A percentile compares a stretch with the other conserved stretches of the same genome.
Evolutionary conservation across 108 stramenopile genomes (phyloP).

Genomic region (Pseudonitzschia delicatissima): DNA sequence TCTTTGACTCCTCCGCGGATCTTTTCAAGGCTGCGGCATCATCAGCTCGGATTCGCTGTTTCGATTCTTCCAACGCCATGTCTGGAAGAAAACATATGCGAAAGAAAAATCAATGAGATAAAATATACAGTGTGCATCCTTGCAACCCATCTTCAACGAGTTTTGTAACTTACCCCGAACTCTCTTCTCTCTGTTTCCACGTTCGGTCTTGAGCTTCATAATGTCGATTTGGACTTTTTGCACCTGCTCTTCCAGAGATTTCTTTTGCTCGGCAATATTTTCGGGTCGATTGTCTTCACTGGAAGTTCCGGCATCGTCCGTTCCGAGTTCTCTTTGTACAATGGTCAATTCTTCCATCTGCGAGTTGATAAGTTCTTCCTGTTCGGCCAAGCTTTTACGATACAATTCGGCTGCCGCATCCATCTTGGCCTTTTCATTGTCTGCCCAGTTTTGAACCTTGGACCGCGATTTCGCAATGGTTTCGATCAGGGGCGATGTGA

Average conservation of each 20-base stretch:
- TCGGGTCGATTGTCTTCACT: conserved; percentile 1
- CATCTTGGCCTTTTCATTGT: conserved; percentile 35
- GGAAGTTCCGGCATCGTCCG: not conserved
- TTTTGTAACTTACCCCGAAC: conserved; percentile 21
- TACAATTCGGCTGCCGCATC: conserved; percentile 41
- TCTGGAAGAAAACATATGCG: not conserved
- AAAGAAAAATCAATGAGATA: not conserved
- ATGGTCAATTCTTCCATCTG: conserved; percentile 17
- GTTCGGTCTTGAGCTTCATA: conserved; percentile 23
- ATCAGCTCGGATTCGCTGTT: conserved; percentile 25
- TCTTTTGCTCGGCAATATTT: conserved; percentile 17
- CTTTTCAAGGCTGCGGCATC: conserved; percentile 31
- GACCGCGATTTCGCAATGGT: conserved; percentile 16
- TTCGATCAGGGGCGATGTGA: conserved; percentile 23
- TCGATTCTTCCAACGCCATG: conserved; percentile 21
- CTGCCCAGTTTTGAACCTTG: conserved; percentile 32
- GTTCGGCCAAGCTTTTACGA: conserved; percentile 21
- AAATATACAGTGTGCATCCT: not conserved
- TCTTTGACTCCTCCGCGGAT: conserved; percentile 35
- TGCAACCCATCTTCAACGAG: not conserved
- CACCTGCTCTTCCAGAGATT: conserved; percentile 18
- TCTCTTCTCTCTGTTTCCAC: conserved; percentile 22
- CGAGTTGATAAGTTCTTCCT: conserved; percentile 31
- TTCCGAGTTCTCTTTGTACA: conserved; percentile 35
- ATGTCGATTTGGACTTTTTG: conserved; percentile 11